A percentile compares a stretch with the other conserved stretches of the same genome.
Conservation (phyloP, 73 alveolate species). For the Paramecium biaurelia region DNA sequence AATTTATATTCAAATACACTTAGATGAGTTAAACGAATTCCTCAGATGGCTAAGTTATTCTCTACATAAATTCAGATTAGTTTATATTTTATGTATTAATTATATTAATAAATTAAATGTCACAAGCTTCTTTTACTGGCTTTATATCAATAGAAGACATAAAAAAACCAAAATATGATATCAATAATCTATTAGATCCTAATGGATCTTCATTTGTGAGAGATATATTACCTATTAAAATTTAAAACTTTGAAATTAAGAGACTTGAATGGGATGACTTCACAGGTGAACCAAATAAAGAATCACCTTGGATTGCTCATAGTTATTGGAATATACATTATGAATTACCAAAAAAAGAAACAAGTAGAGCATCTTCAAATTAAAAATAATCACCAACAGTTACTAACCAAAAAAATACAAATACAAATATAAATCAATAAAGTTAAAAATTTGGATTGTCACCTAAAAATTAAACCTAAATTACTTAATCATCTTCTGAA, state of each 20-base stretch:
- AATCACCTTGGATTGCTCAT: constrained; percentile 17
- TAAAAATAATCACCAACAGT: background rate
- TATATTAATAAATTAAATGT: background rate
- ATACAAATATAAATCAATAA: background rate
- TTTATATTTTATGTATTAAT: background rate
- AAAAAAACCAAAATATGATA: background rate
- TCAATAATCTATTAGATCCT: background rate
- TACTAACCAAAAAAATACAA: background rate
- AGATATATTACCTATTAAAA: constrained; percentile 9
- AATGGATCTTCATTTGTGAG: background rate
- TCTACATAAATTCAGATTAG: background rate
- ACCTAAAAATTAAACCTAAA: background rate
- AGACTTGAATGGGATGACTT: constrained; percentile 27
- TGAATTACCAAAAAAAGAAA: background rate
- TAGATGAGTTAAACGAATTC: background rate
- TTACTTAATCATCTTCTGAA: background rate
- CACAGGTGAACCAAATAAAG: background rate
- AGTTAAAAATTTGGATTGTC: background rate
- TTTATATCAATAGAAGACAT: background rate
- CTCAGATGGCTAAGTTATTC: background rate
- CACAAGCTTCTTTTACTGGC: background rate
- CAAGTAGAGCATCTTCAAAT: background rate
- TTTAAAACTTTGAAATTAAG: background rate
- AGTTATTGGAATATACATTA: constrained; percentile 5
- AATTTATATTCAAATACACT: background rate